Base-by-base conservation (phyloP, 805 yeast genomes). In the Candida yuanshanica region DNA sequence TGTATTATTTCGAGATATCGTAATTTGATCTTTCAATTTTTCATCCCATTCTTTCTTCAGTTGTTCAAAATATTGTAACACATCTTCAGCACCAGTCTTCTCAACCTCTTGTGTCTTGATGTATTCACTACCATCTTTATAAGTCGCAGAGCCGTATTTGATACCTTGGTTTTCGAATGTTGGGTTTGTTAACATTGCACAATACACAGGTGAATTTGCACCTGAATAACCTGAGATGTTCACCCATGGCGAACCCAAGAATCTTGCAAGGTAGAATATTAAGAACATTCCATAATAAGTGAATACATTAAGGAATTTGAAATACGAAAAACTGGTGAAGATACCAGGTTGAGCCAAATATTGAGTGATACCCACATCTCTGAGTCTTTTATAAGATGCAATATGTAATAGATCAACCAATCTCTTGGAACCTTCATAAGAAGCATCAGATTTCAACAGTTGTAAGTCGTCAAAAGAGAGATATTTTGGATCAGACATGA, bases 341-440 rank as follows among this genome's bases (percentile, higher is more conserved):
- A 93, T 86, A 14, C 99, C 99, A 0, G 99, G 99, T 45, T 93
- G 96, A 5, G 85, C 79, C 25, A 91, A 65, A 63, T 85, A 89
- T 56, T 84, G 89, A 37, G 66, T 69, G 37, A 91, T 75, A 2
- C 81, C 83, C 38, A 71, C 56, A 11, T 72, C 52, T 23, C 64
- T 51, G 55, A 87, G 64, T 16, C 65, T 50, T 44, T 74, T 58
- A 59, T 76, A 84, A 2, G 89, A 75, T 8, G 85, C 89, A 33
- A 75, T 60, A 62, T 91, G 98, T 33, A 89, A 63, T 41, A 90
- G 69, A 60, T 93, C 98, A 31, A 91, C 81, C 48, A 83, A 66
- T 55, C 95, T 70, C 57, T 93, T 93, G 2, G 97, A 88, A 10
- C 95, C 95, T 60, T 91, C 98, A 58, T 93, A 93, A 7, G 96